Evolutionary conservation across 2,329 filamentous ascomycete genomes (phyloP).

Genomic region (Xylaria sp.): DNA sequence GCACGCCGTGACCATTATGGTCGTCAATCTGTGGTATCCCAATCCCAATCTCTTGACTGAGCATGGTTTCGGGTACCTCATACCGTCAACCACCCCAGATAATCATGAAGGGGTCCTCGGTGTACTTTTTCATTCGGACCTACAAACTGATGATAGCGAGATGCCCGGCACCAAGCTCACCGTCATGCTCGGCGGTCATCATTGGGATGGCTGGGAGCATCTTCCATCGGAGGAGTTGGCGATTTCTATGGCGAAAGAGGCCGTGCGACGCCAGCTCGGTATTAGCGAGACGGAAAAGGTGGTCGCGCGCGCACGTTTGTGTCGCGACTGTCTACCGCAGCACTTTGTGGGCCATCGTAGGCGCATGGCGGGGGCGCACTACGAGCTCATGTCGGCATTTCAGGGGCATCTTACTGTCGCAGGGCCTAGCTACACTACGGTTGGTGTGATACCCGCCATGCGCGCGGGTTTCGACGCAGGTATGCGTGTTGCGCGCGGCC

Average conservation of each 20-base stretch:
- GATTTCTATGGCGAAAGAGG: conserved; percentile 72
- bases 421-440: conserved; percentile 64
- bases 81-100: conserved; percentile 79
- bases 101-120: conserved; percentile 89
- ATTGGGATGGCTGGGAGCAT: conserved; percentile 75
- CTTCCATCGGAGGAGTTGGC: conserved; percentile 74
- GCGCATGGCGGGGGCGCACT: conserved; percentile 68
- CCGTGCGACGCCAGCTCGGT: conserved; percentile 79
- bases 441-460: conserved; percentile 64
- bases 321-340: conserved; percentile 85
- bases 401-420: conserved; percentile 72
- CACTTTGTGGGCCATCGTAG: conserved; percentile 81
- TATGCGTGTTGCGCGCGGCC: conserved; percentile 50
- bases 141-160: conserved; percentile 49
- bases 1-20: conserved; percentile 83
- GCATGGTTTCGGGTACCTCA: conserved; percentile 89
- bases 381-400: conserved; percentile 66
- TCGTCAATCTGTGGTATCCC: conserved; percentile 88
- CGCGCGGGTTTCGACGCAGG: conserved; percentile 62
- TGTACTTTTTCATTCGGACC: conserved; percentile 89
- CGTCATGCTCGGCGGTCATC: conserved; percentile 94
- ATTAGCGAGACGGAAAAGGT: conserved; percentile 70
- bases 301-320: conserved; percentile 68
- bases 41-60: conserved; percentile 69
- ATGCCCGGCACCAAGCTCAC: conserved; percentile 82